phyloP scores from a whole-genome alignment of 345 rosid genomes.

The Abelmoschus esculentus region DNA sequence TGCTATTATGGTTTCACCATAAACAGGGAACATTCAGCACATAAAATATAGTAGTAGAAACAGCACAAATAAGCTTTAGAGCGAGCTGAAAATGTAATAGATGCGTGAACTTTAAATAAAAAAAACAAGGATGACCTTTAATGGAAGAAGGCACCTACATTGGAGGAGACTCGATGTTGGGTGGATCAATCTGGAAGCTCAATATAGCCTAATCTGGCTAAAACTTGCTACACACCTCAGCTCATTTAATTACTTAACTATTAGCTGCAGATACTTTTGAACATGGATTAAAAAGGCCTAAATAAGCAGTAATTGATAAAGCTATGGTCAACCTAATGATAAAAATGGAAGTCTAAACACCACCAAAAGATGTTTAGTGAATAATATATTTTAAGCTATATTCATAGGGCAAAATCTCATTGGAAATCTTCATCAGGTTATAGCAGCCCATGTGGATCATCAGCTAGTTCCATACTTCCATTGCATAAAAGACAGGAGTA shows the following conservation, averaged over 20 bases:
- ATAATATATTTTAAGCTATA: conserved; percentile 23
- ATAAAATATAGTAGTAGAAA: neutral
- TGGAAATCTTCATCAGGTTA: conserved; percentile 57
- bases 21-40: neutral
- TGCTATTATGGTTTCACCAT: neutral
- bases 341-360: neutral
- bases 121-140: neutral
- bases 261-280: too few relatives aligned
- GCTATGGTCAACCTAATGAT: neutral
- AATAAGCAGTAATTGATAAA: neutral
- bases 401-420: conserved; percentile 57
- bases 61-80: neutral
- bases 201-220: neutral
- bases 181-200: neutral
- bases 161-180: neutral
- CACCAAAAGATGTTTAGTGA: neutral
- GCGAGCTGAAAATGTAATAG: neutral
- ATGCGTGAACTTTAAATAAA: neutral
- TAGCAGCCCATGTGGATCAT: conserved; percentile 48
- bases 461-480: conserved; percentile 29
- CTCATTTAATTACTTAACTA: too few relatives aligned
- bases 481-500: conserved; percentile 59
- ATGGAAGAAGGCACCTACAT: neutral
- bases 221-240: neutral
- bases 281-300: neutral